Percentiles rank a stretch among this genome's conserved stretches.
phyloP scores from a whole-genome alignment of 345 rosid species.

The Rhodamnia rubescens region DNA sequence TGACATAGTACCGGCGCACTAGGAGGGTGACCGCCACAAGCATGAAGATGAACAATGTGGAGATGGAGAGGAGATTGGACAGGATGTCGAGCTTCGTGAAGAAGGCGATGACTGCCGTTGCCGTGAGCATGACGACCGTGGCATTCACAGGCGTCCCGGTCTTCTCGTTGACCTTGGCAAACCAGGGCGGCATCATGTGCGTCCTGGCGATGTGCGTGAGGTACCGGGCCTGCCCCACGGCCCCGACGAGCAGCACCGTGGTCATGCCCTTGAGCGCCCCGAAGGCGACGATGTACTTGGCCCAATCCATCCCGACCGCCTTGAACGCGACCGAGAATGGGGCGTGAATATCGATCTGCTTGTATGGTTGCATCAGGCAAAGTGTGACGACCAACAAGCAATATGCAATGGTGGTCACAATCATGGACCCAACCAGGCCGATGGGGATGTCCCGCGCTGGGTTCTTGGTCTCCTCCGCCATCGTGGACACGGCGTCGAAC shows the following conservation, averaged over 20 bases:
- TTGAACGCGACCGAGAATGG: slow-evolving; percentile 31
- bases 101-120: slow-evolving; percentile 29
- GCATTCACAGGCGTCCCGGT: slow-evolving; percentile 38
- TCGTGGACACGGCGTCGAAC: slow-evolving; percentile 33
- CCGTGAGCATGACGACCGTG: slow-evolving; percentile 20
- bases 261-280: slow-evolving; percentile 42
- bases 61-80: slow-evolving; percentile 26
- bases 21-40: slow-evolving; percentile 29
- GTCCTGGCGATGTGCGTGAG: slow-evolving; percentile 41
- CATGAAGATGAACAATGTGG: slow-evolving; percentile 32
- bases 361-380: slow-evolving; percentile 25
- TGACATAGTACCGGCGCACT: slow-evolving; percentile 25
- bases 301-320: slow-evolving; percentile 30
- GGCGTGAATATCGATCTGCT: slow-evolving; percentile 11
- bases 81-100: slow-evolving; percentile 23
- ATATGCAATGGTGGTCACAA: slow-evolving; percentile 5
- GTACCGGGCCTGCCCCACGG: slow-evolving; percentile 37
- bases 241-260: slow-evolving; percentile 25
- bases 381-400: slow-evolving; percentile 16
- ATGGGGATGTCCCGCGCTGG: slow-evolving; percentile 31
- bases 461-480: slow-evolving; percentile 42
- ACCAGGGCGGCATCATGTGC: slow-evolving; percentile 46
- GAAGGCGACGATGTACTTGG: slow-evolving; percentile 30
- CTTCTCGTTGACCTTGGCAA: slow-evolving; percentile 20
- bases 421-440: slow-evolving; percentile 33